phyloP scores from a whole-genome alignment of 768 basidiomycete genomes.

The Boletus barrowsii region DNA sequence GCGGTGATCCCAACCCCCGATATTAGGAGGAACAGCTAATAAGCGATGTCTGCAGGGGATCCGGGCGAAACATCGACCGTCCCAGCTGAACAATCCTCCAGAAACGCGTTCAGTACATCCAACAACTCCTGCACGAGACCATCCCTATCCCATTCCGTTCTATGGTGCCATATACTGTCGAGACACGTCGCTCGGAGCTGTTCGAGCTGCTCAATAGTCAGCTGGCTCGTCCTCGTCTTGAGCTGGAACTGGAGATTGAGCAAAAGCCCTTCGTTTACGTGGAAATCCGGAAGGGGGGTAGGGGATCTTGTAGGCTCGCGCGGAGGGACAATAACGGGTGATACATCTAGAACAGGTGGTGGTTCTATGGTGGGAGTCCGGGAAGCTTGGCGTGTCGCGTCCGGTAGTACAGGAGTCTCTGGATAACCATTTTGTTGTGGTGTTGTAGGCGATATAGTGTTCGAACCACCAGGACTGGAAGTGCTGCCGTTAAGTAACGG shows the following conservation, averaged over 20 bases:
- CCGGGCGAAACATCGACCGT: slow-evolving; percentile 1
- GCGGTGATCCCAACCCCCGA: too few species aligned
- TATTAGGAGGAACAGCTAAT: not conserved
- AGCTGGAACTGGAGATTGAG: slow-evolving; percentile 48
- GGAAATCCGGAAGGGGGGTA: slow-evolving; percentile 76
- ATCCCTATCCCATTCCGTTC: slow-evolving; percentile 82
- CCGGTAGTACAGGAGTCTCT: slow-evolving; percentile 8
- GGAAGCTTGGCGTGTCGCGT: not conserved
- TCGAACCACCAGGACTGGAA: not conserved
- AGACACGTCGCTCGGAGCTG: slow-evolving; percentile 86
- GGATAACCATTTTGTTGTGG: slow-evolving; percentile 11
- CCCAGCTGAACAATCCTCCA: slow-evolving; percentile 53
- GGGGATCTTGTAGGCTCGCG: slow-evolving; percentile 55
- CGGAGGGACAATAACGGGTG: slow-evolving; percentile 23
- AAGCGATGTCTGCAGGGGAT: slow-evolving; percentile 2
- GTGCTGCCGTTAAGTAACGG: slow-evolving; percentile 24
- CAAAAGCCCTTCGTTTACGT: slow-evolving; percentile 53
- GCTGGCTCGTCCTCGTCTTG: slow-evolving; percentile 47
- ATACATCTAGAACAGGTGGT: slow-evolving; percentile 11
- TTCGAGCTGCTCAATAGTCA: slow-evolving; percentile 89
- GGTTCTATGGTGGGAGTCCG: slow-evolving; percentile 8
- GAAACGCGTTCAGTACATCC: slow-evolving; percentile 58
- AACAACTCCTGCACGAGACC: slow-evolving; percentile 57
- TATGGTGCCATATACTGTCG: slow-evolving; percentile 75
- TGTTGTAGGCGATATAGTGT: not conserved